These are phyloP conservation scores for Nicotiana undulata DNA, from an alignment of 257 asterid species.

Conservation along the genomic window DNA sequence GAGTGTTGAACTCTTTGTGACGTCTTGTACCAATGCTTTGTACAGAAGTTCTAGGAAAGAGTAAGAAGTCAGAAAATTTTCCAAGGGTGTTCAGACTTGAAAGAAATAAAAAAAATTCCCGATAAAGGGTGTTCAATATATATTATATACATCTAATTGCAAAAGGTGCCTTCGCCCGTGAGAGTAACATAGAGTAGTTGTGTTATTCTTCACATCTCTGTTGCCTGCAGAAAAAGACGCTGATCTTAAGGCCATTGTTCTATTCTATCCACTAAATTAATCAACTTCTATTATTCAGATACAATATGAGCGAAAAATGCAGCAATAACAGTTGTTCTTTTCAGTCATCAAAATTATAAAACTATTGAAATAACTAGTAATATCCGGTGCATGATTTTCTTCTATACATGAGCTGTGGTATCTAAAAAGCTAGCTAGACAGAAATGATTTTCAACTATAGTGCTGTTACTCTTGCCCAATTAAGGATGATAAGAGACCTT, in stretches of 20 bases:
- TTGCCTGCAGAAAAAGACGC: not conserved
- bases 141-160: no score
- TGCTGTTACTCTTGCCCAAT: not conserved
- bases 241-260: not conserved
- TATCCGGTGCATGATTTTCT: not conserved
- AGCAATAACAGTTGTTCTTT: not conserved
- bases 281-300: not conserved
- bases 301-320: not conserved
- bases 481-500: not conserved
- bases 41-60: not conserved
- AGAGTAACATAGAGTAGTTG: not conserved
- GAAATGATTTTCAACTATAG: not conserved
- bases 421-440: not conserved
- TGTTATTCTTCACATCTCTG: not conserved
- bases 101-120: no score
- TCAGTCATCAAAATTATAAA: not conserved
- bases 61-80: no score
- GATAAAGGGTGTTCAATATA: no score
- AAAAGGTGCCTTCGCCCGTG: no score
- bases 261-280: not conserved
- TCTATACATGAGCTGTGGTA: not conserved
- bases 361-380: not conserved
- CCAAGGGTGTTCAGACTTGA: no score
- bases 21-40: not conserved
- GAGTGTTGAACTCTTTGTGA: not conserved